A percentile compares a stretch with the other conserved stretches of the same genome.
Conservation (phyloP, 2,329 filamentous ascomycete species). For the Aspergillus bombycis region DNA sequence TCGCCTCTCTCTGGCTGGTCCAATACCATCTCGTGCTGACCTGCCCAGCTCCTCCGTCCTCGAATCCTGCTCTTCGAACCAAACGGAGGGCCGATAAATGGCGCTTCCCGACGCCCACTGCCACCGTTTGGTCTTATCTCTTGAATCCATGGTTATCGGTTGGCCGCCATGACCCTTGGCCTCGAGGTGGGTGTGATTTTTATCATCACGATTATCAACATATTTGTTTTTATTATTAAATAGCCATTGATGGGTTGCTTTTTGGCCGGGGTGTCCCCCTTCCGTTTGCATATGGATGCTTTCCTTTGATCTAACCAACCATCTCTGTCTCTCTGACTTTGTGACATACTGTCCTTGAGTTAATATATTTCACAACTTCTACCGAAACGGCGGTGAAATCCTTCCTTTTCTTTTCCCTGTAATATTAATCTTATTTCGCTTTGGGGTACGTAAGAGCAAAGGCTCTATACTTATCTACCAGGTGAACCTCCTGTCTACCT, state of each 20-base stretch:
- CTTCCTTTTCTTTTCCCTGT: background rate
- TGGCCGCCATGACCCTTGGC: background rate
- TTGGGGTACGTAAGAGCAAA: background rate
- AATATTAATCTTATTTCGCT: background rate
- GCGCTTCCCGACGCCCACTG: background rate
- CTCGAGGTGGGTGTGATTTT: background rate
- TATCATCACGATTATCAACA: background rate
- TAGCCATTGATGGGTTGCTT: background rate
- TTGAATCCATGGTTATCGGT: constrained; percentile 1
- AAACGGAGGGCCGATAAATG: background rate
- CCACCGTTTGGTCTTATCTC: background rate
- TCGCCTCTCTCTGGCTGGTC: constrained; percentile 20
- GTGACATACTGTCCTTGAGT: background rate
- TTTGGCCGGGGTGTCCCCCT: background rate
- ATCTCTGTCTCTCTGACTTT: background rate
- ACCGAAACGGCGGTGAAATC: constrained; percentile 5
- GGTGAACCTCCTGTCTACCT: background rate
- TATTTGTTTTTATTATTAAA: background rate
- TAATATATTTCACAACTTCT: background rate
- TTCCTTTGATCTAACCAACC: background rate
- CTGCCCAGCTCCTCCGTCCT: constrained; percentile 5
- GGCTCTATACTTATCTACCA: background rate
- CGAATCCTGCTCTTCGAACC: background rate
- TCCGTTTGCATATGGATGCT: background rate
- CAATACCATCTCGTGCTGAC: constrained; percentile 8